These are phyloP conservation scores for Tetrahymena borealis DNA, from an alignment of 73 alveolate species.

Conservation along the genomic window DNA sequence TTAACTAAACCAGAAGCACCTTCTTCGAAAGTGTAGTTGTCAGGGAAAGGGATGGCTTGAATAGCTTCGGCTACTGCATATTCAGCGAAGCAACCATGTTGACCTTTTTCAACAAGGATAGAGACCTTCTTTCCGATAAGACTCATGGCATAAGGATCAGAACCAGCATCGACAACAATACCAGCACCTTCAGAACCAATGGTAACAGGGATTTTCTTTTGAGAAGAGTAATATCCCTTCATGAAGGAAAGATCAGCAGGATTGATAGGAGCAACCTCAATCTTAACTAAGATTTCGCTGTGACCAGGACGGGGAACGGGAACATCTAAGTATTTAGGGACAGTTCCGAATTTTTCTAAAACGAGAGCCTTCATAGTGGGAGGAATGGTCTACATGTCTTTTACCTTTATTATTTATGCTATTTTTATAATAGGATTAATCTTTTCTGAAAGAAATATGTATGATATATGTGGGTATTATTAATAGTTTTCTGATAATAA, in stretches of 20 bases:
- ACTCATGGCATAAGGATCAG: constrained; percentile 46
- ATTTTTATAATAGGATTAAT: too few species aligned
- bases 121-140: constrained; percentile 30
- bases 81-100: neutral
- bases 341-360: neutral
- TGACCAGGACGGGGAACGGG: neutral
- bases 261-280: neutral
- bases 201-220: neutral
- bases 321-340: neutral
- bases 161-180: constrained; percentile 29
- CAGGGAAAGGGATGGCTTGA: constrained; percentile 7
- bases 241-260: neutral
- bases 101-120: constrained; percentile 13
- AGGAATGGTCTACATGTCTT: neutral
- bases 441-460: too few species aligned
- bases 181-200: constrained; percentile 59
- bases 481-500: neutral
- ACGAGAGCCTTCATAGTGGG: neutral
- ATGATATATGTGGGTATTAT: neutral
- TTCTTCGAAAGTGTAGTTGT: constrained; percentile 11
- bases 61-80: neutral
- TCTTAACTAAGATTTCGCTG: neutral
- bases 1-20: constrained; percentile 21
- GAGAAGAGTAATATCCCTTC: neutral
- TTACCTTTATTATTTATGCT: too few species aligned